Conservation (phyloP, 1,284 basidiomycete genomes). For the Irpex sp. region DNA sequence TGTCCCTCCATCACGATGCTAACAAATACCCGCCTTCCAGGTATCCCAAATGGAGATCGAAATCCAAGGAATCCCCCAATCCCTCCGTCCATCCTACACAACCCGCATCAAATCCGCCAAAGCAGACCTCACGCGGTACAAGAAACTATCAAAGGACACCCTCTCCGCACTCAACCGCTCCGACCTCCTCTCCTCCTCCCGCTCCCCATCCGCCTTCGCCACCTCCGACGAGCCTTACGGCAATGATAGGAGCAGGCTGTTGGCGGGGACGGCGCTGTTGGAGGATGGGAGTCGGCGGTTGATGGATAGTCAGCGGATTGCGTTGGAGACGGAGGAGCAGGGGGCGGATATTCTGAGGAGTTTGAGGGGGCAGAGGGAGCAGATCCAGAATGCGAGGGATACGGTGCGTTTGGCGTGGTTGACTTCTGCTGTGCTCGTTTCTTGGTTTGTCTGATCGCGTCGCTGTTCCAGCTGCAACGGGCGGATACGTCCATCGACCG, state of each 20-base stretch:
- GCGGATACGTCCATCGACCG: constrained; percentile 70
- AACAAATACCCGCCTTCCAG: constrained; percentile 33
- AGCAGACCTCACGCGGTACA: constrained; percentile 65
- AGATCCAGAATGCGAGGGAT: constrained; percentile 91
- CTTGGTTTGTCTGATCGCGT: neutral
- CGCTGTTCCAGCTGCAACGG: constrained; percentile 46
- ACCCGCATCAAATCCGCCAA: constrained; percentile 70
- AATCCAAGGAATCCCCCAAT: constrained; percentile 92
- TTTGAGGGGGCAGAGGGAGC: constrained; percentile 85
- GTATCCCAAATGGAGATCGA: constrained; percentile 99
- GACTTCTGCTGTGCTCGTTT: neutral
- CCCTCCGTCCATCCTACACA: constrained; percentile 71
- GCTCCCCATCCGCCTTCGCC: constrained; percentile 33
- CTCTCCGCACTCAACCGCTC: constrained; percentile 53
- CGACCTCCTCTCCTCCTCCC: constrained; percentile 50
- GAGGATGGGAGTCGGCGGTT: constrained; percentile 79
- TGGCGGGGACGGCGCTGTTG: constrained; percentile 65
- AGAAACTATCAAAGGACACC: constrained; percentile 70
- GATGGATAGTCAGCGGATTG: constrained; percentile 88
- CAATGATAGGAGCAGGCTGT: constrained; percentile 71
- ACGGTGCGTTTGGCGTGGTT: constrained; percentile 48
- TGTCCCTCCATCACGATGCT: no score
- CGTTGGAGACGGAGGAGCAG: constrained; percentile 93
- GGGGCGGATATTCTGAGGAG: constrained; percentile 90
- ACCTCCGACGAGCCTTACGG: constrained; percentile 81